phyloP scores from a whole-genome alignment of 495 filamentous ascomycete genomes.

The Annulohypoxylon maeteangense region DNA sequence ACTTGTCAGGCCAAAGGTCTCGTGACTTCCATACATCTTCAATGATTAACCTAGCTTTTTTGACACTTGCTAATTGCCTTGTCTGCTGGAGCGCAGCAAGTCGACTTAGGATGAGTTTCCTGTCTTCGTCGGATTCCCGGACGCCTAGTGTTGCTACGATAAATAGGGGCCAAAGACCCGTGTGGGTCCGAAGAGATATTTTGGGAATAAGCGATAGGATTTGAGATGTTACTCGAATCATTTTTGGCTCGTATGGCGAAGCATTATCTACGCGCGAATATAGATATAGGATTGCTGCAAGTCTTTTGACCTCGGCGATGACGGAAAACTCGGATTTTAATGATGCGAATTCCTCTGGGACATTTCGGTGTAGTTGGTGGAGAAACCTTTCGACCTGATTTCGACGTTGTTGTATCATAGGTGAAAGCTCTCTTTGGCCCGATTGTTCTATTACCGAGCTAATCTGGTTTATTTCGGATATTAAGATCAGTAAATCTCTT shows the following conservation, averaged over 20 bases:
- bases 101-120: conserved; percentile 28
- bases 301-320: conserved; percentile 35
- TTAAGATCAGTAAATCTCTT: conserved; percentile 32
- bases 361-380: conserved; percentile 29
- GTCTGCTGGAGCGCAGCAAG: conserved; percentile 33
- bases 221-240: conserved; percentile 29
- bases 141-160: conserved; percentile 36
- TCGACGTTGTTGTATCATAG: conserved; percentile 25
- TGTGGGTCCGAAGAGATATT: conserved; percentile 37
- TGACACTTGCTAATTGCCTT: conserved; percentile 35
- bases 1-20: conserved; percentile 27
- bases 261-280: conserved; percentile 35
- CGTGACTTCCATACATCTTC: conserved; percentile 38
- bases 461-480: conserved; percentile 39
- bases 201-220: conserved; percentile 27
- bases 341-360: conserved; percentile 23
- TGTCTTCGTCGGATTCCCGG: conserved; percentile 35
- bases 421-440: conserved; percentile 3
- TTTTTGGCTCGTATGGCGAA: conserved; percentile 31
- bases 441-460: conserved; percentile 11
- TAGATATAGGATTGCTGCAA: conserved; percentile 32
- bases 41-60: conserved; percentile 38
- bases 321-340: conserved; percentile 26
- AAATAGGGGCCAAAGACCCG: conserved; percentile 35
- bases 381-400: conserved; percentile 33